These are phyloP conservation scores for Arthrinium puccinioides DNA, from an alignment of 2,329 filamentous ascomycete species.

Conservation along the genomic window DNA sequence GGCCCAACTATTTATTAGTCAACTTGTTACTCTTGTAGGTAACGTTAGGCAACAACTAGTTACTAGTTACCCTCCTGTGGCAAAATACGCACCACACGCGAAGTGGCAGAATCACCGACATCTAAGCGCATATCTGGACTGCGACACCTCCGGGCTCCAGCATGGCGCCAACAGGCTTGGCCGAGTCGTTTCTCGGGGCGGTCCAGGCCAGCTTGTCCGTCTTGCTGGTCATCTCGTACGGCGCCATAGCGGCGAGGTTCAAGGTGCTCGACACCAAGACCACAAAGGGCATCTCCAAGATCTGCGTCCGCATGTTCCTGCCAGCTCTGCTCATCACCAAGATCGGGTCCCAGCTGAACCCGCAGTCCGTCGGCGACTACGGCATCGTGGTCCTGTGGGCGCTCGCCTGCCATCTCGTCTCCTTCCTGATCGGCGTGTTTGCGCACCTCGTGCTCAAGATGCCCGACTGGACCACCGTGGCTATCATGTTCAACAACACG, in stretches of 20 bases:
- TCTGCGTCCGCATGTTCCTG: slow-evolving; percentile 39
- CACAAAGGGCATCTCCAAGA: slow-evolving; percentile 34
- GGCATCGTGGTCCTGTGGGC: slow-evolving; percentile 34
- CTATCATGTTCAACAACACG: slow-evolving; percentile 42
- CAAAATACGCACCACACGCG: no score
- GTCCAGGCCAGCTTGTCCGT: slow-evolving; percentile 40
- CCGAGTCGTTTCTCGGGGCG: slow-evolving; percentile 34
- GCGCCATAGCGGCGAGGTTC: slow-evolving; percentile 30
- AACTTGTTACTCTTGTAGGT: no score
- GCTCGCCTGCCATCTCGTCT: slow-evolving; percentile 27
- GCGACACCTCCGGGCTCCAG: no score
- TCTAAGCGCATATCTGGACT: no score
- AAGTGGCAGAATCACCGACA: no score
- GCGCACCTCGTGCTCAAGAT: slow-evolving; percentile 29
- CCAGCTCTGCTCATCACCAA: slow-evolving; percentile 38
- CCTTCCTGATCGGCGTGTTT: slow-evolving; percentile 30
- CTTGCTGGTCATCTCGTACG: slow-evolving; percentile 37
- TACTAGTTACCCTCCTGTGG: no score
- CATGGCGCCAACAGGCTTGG: slow-evolving; percentile 18
- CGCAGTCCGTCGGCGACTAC: slow-evolving; percentile 27
- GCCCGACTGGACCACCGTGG: slow-evolving; percentile 37
- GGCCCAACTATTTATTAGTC: no score
- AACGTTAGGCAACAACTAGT: no score
- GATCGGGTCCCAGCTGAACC: slow-evolving; percentile 33
- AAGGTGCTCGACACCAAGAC: slow-evolving; percentile 26